phyloP scores from a whole-genome alignment of 2,329 filamentous ascomycete genomes.

The Alternaria incomplexa region DNA sequence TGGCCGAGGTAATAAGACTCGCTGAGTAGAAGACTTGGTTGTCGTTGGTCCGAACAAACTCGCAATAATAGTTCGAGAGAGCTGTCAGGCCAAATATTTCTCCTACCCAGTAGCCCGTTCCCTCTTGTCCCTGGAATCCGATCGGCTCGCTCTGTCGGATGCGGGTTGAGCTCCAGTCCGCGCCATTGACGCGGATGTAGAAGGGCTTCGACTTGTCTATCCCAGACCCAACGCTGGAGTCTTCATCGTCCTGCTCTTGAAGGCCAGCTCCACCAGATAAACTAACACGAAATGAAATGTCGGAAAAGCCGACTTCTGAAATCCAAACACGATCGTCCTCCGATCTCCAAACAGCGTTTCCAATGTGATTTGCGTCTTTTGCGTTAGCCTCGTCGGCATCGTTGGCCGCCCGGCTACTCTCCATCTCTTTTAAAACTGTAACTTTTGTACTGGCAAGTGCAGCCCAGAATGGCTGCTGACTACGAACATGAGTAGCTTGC shows the following conservation, averaged over 20 bases:
- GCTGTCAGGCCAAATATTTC: constrained; percentile 72
- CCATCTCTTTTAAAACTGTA: constrained; percentile 83
- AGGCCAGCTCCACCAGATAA: constrained; percentile 60
- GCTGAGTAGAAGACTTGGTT: constrained; percentile 72
- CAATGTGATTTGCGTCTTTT: constrained; percentile 78
- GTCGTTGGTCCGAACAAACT: constrained; percentile 74
- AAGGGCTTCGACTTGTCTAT: constrained; percentile 77
- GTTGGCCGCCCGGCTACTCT: constrained; percentile 75
- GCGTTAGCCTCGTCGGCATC: constrained; percentile 77
- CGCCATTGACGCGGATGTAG: constrained; percentile 78
- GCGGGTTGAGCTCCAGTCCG: constrained; percentile 78
- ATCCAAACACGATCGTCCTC: constrained; percentile 80
- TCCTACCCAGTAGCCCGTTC: constrained; percentile 68
- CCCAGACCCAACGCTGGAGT: constrained; percentile 52
- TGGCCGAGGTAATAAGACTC: constrained; percentile 70
- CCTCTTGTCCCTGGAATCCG: constrained; percentile 52
- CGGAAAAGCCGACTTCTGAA: constrained; percentile 77
- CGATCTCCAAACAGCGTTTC: constrained; percentile 73
- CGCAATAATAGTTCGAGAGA: constrained; percentile 77
- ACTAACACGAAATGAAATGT: constrained; percentile 78
- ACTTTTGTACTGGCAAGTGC: constrained; percentile 95
- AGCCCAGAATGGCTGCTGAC: constrained; percentile 91
- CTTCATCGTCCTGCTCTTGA: constrained; percentile 45
- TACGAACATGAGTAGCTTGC: constrained; percentile 87
- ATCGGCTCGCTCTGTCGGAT: constrained; percentile 63